phyloP scores from a whole-genome alignment of 352 stramenopile species.

The Lagenidium giganteum region DNA sequence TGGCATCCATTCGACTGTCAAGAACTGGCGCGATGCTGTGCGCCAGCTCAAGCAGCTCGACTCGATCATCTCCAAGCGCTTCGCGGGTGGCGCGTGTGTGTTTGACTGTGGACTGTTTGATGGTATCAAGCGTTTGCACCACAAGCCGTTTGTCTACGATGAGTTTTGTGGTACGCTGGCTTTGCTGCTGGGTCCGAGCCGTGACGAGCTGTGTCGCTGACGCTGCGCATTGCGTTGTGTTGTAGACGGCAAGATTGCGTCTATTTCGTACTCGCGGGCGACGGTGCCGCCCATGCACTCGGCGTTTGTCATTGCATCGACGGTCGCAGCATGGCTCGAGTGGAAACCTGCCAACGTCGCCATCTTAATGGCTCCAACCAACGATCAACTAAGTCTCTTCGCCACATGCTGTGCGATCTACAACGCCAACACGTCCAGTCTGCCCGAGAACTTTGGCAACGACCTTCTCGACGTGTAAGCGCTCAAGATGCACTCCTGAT shows the following conservation, averaged over 20 bases:
- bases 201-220: too few relatives aligned
- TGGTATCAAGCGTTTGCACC: slow-evolving; percentile 72
- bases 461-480: slow-evolving; percentile 70
- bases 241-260: slow-evolving; percentile 80
- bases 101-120: slow-evolving; percentile 87
- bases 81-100: slow-evolving; percentile 73
- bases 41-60: slow-evolving; percentile 74
- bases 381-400: slow-evolving; percentile 86
- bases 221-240: too few relatives aligned
- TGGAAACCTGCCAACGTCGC: slow-evolving; percentile 70
- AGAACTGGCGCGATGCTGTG: slow-evolving; percentile 66
- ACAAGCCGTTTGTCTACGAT: slow-evolving; percentile 78
- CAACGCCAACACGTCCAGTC: slow-evolving; percentile 53
- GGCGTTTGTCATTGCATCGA: slow-evolving; percentile 77
- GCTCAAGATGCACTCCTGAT: too few relatives aligned
- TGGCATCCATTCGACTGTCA: slow-evolving; percentile 42
- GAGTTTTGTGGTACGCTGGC: slow-evolving; percentile 75
- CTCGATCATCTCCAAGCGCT: slow-evolving; percentile 56
- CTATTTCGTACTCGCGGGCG: slow-evolving; percentile 69
- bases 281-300: slow-evolving; percentile 81
- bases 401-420: slow-evolving; percentile 84
- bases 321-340: slow-evolving; percentile 78
- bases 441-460: slow-evolving; percentile 63
- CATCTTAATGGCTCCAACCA: slow-evolving; percentile 77
- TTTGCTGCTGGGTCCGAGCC: too few relatives aligned